Conservation (phyloP, 805 yeast species). For the Yamadazyma akitaensis region DNA sequence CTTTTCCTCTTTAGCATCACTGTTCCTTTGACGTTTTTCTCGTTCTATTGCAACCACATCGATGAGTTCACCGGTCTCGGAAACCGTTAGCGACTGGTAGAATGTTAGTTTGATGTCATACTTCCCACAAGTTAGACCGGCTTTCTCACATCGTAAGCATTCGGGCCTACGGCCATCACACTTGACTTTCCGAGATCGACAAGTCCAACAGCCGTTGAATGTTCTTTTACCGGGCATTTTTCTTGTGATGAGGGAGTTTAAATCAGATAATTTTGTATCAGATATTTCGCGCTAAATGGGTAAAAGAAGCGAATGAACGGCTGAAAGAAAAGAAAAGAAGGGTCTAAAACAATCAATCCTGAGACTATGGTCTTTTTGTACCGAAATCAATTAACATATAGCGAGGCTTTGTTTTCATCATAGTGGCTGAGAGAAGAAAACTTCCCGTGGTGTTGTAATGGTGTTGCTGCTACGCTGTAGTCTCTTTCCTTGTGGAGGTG, state of each 20-base stretch:
- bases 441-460: too few relatives aligned
- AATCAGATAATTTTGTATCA: too few relatives aligned
- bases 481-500: too few relatives aligned
- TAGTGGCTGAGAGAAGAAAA: too few relatives aligned
- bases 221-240: constrained; percentile 22
- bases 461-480: too few relatives aligned
- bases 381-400: too few relatives aligned
- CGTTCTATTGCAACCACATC: constrained; percentile 12
- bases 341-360: too few relatives aligned
- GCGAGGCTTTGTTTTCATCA: too few relatives aligned
- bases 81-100: constrained; percentile 38
- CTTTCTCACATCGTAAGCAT: constrained; percentile 46
- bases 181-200: constrained; percentile 50
- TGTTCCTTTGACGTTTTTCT: background rate
- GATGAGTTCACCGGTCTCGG: constrained; percentile 15
- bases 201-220: constrained; percentile 56
- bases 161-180: constrained; percentile 48
- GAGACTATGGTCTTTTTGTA: too few relatives aligned
- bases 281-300: background rate
- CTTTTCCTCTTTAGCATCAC: constrained; percentile 17
- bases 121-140: constrained; percentile 46
- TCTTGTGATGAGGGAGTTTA: background rate
- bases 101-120: constrained; percentile 49
- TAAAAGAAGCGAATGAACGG: too few relatives aligned
- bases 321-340: too few relatives aligned